These are phyloP conservation scores for Chaetomiaceae sp. DNA, from an alignment of 2,329 filamentous ascomycete genomes.

Conservation along the genomic window DNA sequence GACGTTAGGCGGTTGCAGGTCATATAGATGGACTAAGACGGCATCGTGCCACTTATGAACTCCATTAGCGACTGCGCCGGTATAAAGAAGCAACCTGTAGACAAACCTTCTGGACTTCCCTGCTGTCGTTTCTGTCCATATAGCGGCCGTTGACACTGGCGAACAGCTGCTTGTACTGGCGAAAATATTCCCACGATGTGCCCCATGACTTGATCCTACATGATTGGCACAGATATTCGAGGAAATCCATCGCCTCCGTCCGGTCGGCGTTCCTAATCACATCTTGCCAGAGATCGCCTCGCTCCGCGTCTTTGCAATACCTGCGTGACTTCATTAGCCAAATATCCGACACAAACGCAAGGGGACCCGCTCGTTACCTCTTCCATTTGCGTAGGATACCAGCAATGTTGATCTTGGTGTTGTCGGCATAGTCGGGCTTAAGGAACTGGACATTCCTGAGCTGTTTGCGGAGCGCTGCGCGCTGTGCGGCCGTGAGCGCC, in stretches of 20 bases:
- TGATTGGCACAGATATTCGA: slow-evolving; percentile 15
- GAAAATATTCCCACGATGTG: slow-evolving; percentile 4
- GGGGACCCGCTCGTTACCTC: slow-evolving; percentile 20
- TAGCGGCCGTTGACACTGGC: background rate
- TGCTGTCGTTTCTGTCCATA: slow-evolving; percentile 5
- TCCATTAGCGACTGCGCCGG: slow-evolving; percentile 1
- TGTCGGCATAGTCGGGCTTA: slow-evolving; percentile 19
- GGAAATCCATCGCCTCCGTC: slow-evolving; percentile 18
- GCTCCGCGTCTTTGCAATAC: too few relatives aligned
- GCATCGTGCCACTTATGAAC: slow-evolving; percentile 3
- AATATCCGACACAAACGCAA: too few relatives aligned
- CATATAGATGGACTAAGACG: background rate
- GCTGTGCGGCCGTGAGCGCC: slow-evolving; percentile 16
- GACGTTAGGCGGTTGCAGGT: background rate
- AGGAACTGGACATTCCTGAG: slow-evolving; percentile 21
- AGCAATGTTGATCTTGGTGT: slow-evolving; percentile 24
- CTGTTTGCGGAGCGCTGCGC: slow-evolving; percentile 20
- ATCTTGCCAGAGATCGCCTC: too few relatives aligned
- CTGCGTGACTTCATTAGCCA: too few relatives aligned
- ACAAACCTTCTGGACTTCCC: slow-evolving; percentile 6
- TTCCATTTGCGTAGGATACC: slow-evolving; percentile 24
- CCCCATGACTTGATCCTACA: slow-evolving; percentile 16
- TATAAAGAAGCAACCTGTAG: background rate
- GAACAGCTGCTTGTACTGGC: slow-evolving; percentile 11
- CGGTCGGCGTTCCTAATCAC: slow-evolving; percentile 14